These are phyloP conservation scores for Quercus gilva DNA, from an alignment of 306 rosid genomes.

Conservation along the genomic window DNA sequence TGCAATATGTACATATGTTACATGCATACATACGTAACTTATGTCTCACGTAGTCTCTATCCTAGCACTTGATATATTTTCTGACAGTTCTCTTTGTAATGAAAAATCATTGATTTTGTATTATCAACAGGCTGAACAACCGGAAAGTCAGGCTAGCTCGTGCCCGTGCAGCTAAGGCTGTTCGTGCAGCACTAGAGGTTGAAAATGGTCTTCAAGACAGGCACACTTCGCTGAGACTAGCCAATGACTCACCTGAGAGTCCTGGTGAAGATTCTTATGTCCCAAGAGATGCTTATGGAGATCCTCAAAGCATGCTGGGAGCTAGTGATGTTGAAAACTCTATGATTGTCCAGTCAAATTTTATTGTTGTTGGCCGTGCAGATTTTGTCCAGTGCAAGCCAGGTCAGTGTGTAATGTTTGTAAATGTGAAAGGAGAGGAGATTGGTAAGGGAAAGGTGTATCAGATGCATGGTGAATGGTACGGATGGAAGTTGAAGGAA, in stretches of 20 bases:
- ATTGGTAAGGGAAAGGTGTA: slow-evolving; percentile 62
- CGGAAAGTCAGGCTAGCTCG: slow-evolving; percentile 89
- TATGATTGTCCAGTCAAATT: slow-evolving; percentile 32
- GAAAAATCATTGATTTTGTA: neutral
- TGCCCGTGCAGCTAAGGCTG: slow-evolving; percentile 57
- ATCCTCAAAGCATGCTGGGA: slow-evolving; percentile 36
- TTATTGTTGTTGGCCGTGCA: slow-evolving; percentile 26
- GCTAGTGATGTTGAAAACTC: slow-evolving; percentile 26
- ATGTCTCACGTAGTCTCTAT: neutral
- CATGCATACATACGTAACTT: neutral
- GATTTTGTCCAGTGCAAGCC: slow-evolving; percentile 48
- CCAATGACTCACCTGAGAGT: slow-evolving; percentile 42
- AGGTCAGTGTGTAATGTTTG: slow-evolving; percentile 55
- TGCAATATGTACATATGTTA: neutral
- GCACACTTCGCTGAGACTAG: slow-evolving; percentile 39
- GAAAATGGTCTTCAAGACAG: slow-evolving; percentile 47
- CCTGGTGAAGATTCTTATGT: slow-evolving; percentile 42
- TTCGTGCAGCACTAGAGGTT: slow-evolving; percentile 43
- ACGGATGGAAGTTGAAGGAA: slow-evolving; percentile 63
- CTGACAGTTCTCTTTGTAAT: slow-evolving; percentile 3
- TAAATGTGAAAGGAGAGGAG: slow-evolving; percentile 42
- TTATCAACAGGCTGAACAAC: slow-evolving; percentile 73
- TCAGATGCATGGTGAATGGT: slow-evolving; percentile 66
- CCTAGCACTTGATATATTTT: neutral
- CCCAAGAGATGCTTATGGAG: slow-evolving; percentile 37